Evolutionary conservation across 768 basidiomycete species (phyloP), one percentile per base, ranked within the genome.

Genomic region (Favolaschia claudopus): DNA sequence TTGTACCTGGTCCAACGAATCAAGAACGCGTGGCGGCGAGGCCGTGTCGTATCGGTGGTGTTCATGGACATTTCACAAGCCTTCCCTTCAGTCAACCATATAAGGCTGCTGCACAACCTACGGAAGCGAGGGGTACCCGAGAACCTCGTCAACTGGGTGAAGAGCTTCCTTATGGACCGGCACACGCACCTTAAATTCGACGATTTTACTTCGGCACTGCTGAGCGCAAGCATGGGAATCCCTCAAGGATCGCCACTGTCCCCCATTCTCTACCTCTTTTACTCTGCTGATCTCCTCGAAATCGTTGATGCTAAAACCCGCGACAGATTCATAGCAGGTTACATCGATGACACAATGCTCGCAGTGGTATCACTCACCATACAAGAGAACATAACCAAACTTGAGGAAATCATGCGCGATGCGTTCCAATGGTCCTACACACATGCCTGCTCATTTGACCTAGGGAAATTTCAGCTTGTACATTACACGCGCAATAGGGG

Each of bases 191-290:
- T 74, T 0, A 33, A 22, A 0, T 72, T 76, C 19, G 69, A 76
- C 27, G 65, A 74, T 34, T 70, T 50, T 50, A 38, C n/a, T 0
- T 70, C 72, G 0, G 27, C 47, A 0, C 55, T 38, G 0, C 60
- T 70, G 19, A 39, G 20, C 4, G 65, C 69, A 0, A 29, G 25
- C 12, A 70, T 69, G 13, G 69, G 74, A 0, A 72, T 75, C 1
- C 68, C 70, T 0, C 72, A 76, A 53, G 75, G 76, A 0, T 68
- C 70, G 54, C 74, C 71, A 0, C 54, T 72, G 1, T 72, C 70
- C 0, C 70, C 71, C 46, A 57, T 74, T 1, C 55, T 75, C 0
- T 76, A 74, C 45, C 64, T 70, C 2, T 70, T 75, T 24, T 76
- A 73, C 55, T 75, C 72, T 32, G 8, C 71, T 0, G 63, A 65